phyloP scores from a whole-genome alignment of 1,139 yeast species.

The Ashbya aceris region DNA sequence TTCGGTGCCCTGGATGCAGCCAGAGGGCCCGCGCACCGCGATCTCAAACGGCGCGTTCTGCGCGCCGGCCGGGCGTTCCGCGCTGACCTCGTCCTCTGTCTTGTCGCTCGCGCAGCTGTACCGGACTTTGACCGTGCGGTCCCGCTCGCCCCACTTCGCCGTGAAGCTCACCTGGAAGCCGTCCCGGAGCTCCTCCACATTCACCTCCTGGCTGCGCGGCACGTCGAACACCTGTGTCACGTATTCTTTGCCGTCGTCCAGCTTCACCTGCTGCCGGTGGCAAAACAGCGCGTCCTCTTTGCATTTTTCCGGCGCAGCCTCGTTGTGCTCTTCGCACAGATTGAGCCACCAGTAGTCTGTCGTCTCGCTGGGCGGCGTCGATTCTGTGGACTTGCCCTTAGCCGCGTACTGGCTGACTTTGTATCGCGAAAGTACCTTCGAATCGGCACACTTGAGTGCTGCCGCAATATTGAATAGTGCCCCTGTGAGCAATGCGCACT shows the following conservation, averaged over 20 bases:
- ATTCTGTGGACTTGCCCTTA: conserved; percentile 28
- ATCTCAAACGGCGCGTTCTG: conserved; percentile 15
- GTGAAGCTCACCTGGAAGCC: conserved; percentile 37
- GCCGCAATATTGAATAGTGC: conserved; percentile 3
- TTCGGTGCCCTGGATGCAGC: conserved; percentile 22
- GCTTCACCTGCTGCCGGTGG: conserved; percentile 46
- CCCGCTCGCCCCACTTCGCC: conserved; percentile 63
- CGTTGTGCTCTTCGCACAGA: conserved; percentile 47
- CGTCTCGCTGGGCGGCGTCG: conserved; percentile 74
- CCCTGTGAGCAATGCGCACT: background rate
- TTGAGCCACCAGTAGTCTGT: conserved; percentile 60
- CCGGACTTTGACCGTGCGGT: conserved; percentile 42
- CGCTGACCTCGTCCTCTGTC: conserved; percentile 9
- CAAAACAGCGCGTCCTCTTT: conserved; percentile 63
- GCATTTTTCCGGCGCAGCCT: conserved; percentile 37
- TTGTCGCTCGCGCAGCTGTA: conserved; percentile 43
- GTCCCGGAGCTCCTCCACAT: conserved; percentile 11
- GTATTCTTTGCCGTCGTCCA: conserved; percentile 34
- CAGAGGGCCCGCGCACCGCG: conserved; percentile 25
- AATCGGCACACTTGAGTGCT: conserved; percentile 18
- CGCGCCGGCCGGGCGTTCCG: conserved; percentile 9
- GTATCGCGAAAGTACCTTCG: conserved; percentile 20
- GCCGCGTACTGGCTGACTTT: conserved; percentile 11
- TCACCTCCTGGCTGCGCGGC: conserved; percentile 9
- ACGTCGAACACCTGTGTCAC: conserved; percentile 25